These are phyloP conservation scores for Saitozyma podzolica DNA, from an alignment of 768 basidiomycete genomes.

Conservation along the genomic window DNA sequence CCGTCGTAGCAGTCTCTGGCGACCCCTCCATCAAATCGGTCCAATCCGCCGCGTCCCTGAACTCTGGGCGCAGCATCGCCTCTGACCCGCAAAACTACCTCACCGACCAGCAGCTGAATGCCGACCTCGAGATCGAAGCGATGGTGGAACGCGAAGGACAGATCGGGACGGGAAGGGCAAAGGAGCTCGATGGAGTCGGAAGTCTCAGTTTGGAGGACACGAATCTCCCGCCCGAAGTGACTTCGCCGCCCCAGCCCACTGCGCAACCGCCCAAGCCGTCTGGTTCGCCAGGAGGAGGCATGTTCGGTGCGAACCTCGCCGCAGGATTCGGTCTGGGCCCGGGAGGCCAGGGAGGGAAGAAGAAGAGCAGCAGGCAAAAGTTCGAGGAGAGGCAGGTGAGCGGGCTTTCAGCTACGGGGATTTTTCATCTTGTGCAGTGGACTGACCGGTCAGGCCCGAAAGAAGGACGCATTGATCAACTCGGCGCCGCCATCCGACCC, in stretches of 20 bases:
- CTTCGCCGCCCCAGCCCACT: too few relatives aligned
- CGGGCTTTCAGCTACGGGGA: background rate
- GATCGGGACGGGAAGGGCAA: constrained; percentile 4
- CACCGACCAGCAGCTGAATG: constrained; percentile 17
- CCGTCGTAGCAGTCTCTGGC: background rate
- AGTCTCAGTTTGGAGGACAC: too few relatives aligned
- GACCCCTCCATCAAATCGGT: background rate
- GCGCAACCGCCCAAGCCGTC: background rate
- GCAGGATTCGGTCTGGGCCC: background rate
- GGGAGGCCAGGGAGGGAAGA: constrained; percentile 23
- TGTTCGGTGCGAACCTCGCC: constrained; percentile 12
- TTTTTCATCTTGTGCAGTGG: background rate
- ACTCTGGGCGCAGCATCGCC: constrained; percentile 5
- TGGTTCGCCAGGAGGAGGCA: constrained; percentile 12
- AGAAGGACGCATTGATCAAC: constrained; percentile 45
- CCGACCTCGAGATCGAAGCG: constrained; percentile 20
- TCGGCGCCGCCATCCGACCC: constrained; percentile 47
- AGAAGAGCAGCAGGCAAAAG: constrained; percentile 51
- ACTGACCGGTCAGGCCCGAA: constrained; percentile 38
- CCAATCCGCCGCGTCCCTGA: background rate
- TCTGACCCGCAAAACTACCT: constrained; percentile 16
- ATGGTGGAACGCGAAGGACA: constrained; percentile 17
- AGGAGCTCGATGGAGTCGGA: too few relatives aligned
- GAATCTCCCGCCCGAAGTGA: too few relatives aligned
- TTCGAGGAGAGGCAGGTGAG: constrained; percentile 52